These are phyloP conservation scores for Heliocybe sulcata DNA, from an alignment of 1,284 basidiomycete species.

Conservation along the genomic window DNA sequence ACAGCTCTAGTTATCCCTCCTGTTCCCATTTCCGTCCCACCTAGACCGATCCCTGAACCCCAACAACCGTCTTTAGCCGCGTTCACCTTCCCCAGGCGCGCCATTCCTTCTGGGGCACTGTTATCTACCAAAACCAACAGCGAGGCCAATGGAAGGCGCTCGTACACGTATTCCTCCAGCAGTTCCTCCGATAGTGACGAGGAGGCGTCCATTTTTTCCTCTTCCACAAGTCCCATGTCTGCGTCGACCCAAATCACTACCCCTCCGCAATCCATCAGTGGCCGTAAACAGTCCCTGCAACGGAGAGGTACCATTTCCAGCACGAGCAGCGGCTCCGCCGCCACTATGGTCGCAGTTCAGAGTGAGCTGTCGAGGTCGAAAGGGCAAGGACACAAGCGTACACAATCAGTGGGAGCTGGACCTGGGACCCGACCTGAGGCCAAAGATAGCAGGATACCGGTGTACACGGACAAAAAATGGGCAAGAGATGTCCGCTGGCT, in stretches of 20 bases:
- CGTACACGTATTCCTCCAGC: neutral
- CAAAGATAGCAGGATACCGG: constrained; percentile 5
- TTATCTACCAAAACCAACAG: neutral
- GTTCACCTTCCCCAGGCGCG: constrained; percentile 3
- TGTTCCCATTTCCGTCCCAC: constrained; percentile 1
- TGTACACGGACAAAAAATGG: constrained; percentile 48
- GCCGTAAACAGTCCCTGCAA: constrained; percentile 3
- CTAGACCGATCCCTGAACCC: neutral
- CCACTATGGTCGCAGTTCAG: constrained; percentile 13
- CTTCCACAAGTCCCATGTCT: constrained; percentile 10
- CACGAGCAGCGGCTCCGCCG: constrained; percentile 9
- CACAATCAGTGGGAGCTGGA: neutral
- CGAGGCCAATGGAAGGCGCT: neutral
- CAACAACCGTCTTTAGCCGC: constrained; percentile 6
- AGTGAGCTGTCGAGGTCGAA: neutral
- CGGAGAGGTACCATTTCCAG: constrained; percentile 3
- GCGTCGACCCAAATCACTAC: constrained; percentile 20
- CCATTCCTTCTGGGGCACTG: neutral
- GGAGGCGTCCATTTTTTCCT: constrained; percentile 23
- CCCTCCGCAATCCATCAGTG: constrained; percentile 16
- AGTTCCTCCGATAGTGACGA: constrained; percentile 11
- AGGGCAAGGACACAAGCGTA: neutral
- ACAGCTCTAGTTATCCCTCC: neutral
- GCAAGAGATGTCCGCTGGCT: constrained; percentile 61
- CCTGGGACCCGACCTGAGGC: neutral